Evolutionary conservation across 169 alveolate genomes (phyloP).

Genomic region (Plasmodium ovale): DNA sequence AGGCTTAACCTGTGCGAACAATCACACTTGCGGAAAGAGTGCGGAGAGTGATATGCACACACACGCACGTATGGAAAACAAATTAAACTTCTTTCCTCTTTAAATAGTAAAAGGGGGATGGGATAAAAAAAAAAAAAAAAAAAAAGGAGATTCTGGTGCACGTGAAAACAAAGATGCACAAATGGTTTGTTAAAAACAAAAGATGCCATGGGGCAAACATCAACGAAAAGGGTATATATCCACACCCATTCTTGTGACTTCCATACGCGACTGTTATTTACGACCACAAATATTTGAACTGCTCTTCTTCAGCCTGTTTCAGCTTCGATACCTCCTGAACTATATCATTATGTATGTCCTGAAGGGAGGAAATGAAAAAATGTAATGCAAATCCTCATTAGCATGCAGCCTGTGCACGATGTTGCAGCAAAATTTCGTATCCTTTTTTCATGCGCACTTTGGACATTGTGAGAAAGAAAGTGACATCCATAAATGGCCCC

Average conservation of each 20-base stretch:
- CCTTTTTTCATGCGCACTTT: too few relatives aligned
- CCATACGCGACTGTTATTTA: too few relatives aligned
- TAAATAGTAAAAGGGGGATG: background rate
- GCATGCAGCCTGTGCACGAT: too few relatives aligned
- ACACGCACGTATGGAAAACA: background rate
- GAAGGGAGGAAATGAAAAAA: background rate
- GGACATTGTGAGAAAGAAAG: background rate
- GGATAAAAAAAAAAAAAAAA: background rate
- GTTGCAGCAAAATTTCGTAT: too few relatives aligned
- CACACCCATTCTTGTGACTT: too few relatives aligned
- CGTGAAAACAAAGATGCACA: background rate
- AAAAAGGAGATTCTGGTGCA: background rate
- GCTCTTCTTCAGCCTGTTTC: background rate
- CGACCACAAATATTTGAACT: slow-evolving; percentile 53
- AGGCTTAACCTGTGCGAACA: background rate
- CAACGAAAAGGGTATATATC: too few relatives aligned
- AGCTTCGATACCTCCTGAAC: slow-evolving; percentile 14
- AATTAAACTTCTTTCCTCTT: background rate
- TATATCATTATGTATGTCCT: slow-evolving; percentile 68
- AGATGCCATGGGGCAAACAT: too few relatives aligned
- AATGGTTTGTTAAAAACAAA: background rate
- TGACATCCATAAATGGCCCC: background rate
- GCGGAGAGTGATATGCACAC: background rate
- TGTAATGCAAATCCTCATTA: too few relatives aligned
- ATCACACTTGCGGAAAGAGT: background rate